Evolutionary conservation across 495 filamentous ascomycete genomes (phyloP).

Genomic region (Penicillium salamii): DNA sequence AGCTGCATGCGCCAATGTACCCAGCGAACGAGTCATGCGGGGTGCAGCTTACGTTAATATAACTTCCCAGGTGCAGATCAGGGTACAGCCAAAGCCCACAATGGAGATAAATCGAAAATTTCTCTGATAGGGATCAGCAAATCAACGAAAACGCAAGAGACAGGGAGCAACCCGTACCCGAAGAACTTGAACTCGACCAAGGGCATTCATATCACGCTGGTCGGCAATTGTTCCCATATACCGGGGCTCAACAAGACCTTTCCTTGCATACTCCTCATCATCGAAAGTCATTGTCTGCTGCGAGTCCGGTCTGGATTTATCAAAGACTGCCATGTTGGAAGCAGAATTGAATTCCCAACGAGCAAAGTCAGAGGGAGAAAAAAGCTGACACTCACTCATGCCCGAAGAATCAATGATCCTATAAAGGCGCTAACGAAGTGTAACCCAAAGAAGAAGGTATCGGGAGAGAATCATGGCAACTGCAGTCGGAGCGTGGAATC

Average conservation of each 20-base stretch:
- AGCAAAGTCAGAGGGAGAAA: too few species aligned
- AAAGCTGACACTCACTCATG: too few species aligned
- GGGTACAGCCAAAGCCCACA: conserved; percentile 43
- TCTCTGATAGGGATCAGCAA: conserved; percentile 30
- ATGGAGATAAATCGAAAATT: conserved; percentile 51
- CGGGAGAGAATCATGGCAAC: conserved; percentile 12
- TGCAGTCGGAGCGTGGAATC: conserved; percentile 12
- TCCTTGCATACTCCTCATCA: conserved; percentile 24
- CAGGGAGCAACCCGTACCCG: conserved; percentile 20
- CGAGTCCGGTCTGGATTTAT: conserved; percentile 11
- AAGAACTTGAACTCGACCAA: conserved; percentile 44
- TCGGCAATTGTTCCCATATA: conserved; percentile 42
- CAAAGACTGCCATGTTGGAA: conserved; percentile 8
- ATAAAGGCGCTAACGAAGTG: not conserved
- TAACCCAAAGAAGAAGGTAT: conserved; percentile 20
- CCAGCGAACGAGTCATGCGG: not conserved
- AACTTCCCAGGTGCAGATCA: conserved; percentile 48
- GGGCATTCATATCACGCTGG: conserved; percentile 41
- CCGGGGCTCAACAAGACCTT: conserved; percentile 33
- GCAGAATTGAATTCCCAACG: not conserved
- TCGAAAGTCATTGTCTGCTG: conserved; percentile 14
- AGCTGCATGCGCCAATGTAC: not conserved
- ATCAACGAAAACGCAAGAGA: not conserved
- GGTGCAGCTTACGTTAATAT: conserved; percentile 34
- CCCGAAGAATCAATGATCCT: not conserved